Base-by-base conservation (phyloP, 208 protist species). In the Herpetomonas tarakana region DNA sequence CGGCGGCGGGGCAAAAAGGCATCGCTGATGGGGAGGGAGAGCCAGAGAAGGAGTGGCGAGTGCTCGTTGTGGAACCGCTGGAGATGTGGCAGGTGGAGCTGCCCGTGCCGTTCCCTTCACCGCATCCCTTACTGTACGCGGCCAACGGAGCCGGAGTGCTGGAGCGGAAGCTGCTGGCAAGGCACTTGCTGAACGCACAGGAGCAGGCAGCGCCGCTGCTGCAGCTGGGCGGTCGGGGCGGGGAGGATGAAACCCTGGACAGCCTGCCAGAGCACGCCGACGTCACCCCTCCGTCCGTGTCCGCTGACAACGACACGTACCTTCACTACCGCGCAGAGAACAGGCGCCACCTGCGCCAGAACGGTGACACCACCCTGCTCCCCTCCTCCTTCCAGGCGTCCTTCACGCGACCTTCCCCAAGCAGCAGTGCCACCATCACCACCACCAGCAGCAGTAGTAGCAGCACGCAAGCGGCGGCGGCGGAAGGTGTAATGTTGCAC, bases 1-100 rank as follows among this genome's bases (percentile, higher is more conserved):
- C 58, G 0, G 55, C 45, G 18, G 57, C 78, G 7, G 41, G 73
- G 50, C 62, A 79, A 49, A 9, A 58, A 16, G 66, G 72, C 52
- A 52, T 50, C 12, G 26, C 24, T 1, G 44, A 66, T 16, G 78
- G 77, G 63, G 69, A 50, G 3, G 18, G 24, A 16, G 31, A 62
- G 58, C 60, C 27, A 1, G 58, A 60, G 29, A 73, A 77, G 61
- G 57, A 64, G 45, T 80, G 70, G 65, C 61, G 71, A 39, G 76
- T 91, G 25, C 69, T 90, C n/a, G 81, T 93, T 1, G 87, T 87
- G 39, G 69, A 90, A 11, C 76, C 83, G 25, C 57, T 93, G 3
- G 53, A 71, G 25, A 52, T 71, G 18, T 65, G 65, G 0, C 60
- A 38, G 16, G 78, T 75, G 11, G 56, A 60, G 38, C 53, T 58